A percentile compares a stretch with the other conserved stretches of the same genome.
Conservation (phyloP, 176 grass and related monocot species). For the Avena atlantica region DNA sequence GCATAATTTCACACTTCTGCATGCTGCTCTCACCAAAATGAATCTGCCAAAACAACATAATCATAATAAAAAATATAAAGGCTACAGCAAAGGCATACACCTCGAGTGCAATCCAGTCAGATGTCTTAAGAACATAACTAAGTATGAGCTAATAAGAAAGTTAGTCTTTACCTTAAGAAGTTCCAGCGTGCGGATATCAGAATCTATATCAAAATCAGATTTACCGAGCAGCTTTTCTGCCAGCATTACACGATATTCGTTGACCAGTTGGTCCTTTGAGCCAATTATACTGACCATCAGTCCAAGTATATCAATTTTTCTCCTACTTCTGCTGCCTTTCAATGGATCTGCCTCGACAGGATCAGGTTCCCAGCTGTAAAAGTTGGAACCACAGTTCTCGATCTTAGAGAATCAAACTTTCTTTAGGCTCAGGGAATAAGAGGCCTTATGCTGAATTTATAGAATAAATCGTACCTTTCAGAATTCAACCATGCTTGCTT, state of each 20-base stretch:
- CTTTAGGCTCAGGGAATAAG: conserved; percentile 1
- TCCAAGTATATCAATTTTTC: conserved; percentile 96
- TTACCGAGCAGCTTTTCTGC: conserved; percentile 96
- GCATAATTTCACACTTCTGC: conserved; percentile 99
- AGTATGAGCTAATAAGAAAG: conserved; percentile 18
- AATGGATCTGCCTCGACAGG: conserved; percentile 87
- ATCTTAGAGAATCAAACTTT: conserved; percentile 24
- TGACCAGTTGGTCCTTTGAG: conserved; percentile 95
- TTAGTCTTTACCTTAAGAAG: conserved; percentile 86
- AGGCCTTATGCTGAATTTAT: conserved; percentile 9
- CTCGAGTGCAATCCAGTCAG: conserved; percentile 22
- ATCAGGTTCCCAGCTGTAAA: conserved; percentile 93
- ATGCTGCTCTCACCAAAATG: conserved; percentile 98
- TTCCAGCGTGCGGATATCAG: conserved; percentile 95
- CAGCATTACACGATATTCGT: conserved; percentile 96
- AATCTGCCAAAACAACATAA: conserved; percentile 67
- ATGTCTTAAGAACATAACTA: conserved; percentile 30
- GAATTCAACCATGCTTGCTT: conserved; percentile 97
- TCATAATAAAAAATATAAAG: conserved; percentile 30
- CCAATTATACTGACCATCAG: conserved; percentile 97
- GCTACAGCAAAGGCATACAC: conserved; percentile 15
- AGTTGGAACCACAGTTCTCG: not conserved
- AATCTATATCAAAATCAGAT: conserved; percentile 98
- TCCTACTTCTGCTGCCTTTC: conserved; percentile 93
- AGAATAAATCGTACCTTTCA: conserved; percentile 66